Base-by-base conservation (phyloP, 2,329 filamentous ascomycete species). In the Aspergillus sp. region DNA sequence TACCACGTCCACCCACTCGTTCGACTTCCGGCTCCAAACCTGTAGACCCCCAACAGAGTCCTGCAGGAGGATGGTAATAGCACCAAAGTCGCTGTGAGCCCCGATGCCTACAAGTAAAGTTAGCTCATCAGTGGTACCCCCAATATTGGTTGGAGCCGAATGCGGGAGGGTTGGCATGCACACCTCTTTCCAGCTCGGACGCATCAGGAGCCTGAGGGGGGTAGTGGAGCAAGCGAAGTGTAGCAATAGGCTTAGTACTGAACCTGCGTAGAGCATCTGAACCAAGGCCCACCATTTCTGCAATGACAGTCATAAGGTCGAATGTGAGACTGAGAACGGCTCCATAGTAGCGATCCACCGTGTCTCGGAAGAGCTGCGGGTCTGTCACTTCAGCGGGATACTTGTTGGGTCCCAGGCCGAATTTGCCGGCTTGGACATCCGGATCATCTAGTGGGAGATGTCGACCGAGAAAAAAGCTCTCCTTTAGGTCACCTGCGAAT, bases 1-100 rank as follows among this genome's bases (percentile, higher is more conserved):
- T 10, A 75, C 70, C 0, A 82, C 80, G 56, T 75, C 66, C 10
- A 78, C 75, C 82, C 81, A 85, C 7, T 75, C 72, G 11, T 75
- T 71, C 8, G 77, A 79, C 3, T 75, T 60, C 15, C 73, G 70
- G 60, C 84, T 77, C 56, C 81, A 77, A 3, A 86, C 82, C 64
- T 86, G 78, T 2, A 86, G 75, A 0, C 83, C 84, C 30, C 78
- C 77, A 5, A 78, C 73, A 1, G 73, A 72, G 61, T 84, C 83
- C 66, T 85, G 83, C 3, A 86, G 77, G 10, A 86, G 78, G 36
- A 86, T 75, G 0, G 84, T 86, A 48, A 86, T 79, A 50, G 80
- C 80, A n/a, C 83, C 82, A 62, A 84, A 86, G 65, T 85, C 84
- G 0, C 82, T 84, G 63, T 85, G 84, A 3, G 81, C 82, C 0